phyloP scores from a whole-genome alignment of 257 asterid species.

The Solanum chmielewskii region DNA sequence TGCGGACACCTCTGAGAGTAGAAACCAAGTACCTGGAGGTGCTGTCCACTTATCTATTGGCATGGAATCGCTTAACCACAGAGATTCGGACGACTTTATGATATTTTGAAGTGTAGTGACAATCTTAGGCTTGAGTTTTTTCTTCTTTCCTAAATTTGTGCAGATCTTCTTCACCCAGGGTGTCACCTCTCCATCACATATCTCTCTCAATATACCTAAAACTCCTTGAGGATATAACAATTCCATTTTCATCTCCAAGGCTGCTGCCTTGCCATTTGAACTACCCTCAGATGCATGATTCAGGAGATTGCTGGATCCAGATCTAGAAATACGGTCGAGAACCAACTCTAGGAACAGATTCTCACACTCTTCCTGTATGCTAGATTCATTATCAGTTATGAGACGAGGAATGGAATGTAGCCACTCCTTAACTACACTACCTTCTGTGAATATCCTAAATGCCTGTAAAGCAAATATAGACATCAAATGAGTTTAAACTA shows the following conservation, averaged over 20 bases:
- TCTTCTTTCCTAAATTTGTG: constrained; percentile 76
- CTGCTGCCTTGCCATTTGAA: constrained; percentile 13
- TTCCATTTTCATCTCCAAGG: constrained; percentile 20
- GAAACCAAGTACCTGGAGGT: constrained; percentile 94
- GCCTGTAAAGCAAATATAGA: constrained; percentile 40
- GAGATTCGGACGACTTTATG: constrained; percentile 53
- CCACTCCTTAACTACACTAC: constrained; percentile 68
- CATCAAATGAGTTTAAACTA: neutral
- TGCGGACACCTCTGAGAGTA: constrained; percentile 72
- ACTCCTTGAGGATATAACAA: constrained; percentile 30
- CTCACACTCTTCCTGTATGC: constrained; percentile 97
- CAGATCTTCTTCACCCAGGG: constrained; percentile 95
- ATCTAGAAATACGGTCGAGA: constrained; percentile 49
- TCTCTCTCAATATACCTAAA: constrained; percentile 46
- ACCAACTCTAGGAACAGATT: constrained; percentile 72
- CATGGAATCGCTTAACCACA: constrained; percentile 43
- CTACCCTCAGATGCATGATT: constrained; percentile 8
- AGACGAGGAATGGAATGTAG: constrained; percentile 74
- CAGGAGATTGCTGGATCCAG: constrained; percentile 25
- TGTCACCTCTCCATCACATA: constrained; percentile 69
- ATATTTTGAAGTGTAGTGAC: constrained; percentile 65
- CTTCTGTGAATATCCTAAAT: constrained; percentile 49
- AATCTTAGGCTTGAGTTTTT: constrained; percentile 50
- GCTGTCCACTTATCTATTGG: constrained; percentile 88
- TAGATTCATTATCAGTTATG: constrained; percentile 70